phyloP scores from a whole-genome alignment of 129 eudicot species.

The Artemisia argyi region DNA sequence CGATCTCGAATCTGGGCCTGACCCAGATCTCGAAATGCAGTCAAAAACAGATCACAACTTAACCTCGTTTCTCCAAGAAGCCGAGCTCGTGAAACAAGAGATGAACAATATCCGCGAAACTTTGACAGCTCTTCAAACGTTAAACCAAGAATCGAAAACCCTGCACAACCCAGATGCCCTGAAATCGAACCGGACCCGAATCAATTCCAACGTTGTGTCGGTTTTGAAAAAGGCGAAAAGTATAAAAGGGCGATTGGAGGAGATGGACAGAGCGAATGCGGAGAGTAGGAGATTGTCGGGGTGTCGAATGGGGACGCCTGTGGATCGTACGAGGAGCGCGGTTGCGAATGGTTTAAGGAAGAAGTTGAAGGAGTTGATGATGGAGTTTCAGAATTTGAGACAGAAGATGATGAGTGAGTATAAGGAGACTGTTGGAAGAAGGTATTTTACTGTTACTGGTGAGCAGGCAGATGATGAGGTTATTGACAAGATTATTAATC shows the following conservation, averaged over 20 bases:
- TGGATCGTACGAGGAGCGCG: conserved; percentile 71
- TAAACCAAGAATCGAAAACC: conserved; percentile 61
- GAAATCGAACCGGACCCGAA: conserved; percentile 48
- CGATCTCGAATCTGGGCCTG: conserved; percentile 55
- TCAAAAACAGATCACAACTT: conserved; percentile 52
- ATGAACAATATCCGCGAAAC: conserved; percentile 64
- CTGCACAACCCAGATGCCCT: conserved; percentile 70
- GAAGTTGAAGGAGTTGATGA: conserved; percentile 86
- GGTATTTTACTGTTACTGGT: conserved; percentile 85
- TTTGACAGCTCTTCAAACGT: conserved; percentile 37
- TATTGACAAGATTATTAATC: conserved; percentile 6
- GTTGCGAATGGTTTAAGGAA: conserved; percentile 93
- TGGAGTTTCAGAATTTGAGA: conserved; percentile 85
- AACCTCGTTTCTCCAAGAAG: conserved; percentile 68
- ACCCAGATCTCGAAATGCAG: conserved; percentile 49
- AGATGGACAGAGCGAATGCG: conserved; percentile 74
- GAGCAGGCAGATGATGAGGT: conserved; percentile 70
- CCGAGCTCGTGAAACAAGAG: conserved; percentile 67
- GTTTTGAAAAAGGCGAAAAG: conserved; percentile 67
- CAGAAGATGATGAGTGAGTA: conserved; percentile 88
- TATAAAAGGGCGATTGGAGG: conserved; percentile 55
- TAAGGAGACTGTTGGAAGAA: conserved; percentile 80
- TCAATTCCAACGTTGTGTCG: conserved; percentile 51
- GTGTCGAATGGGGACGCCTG: conserved; percentile 67
- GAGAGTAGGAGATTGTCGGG: conserved; percentile 68